These are phyloP conservation scores for Cytospora chrysosperma DNA, from an alignment of 2,329 filamentous ascomycete genomes.

Conservation along the genomic window DNA sequence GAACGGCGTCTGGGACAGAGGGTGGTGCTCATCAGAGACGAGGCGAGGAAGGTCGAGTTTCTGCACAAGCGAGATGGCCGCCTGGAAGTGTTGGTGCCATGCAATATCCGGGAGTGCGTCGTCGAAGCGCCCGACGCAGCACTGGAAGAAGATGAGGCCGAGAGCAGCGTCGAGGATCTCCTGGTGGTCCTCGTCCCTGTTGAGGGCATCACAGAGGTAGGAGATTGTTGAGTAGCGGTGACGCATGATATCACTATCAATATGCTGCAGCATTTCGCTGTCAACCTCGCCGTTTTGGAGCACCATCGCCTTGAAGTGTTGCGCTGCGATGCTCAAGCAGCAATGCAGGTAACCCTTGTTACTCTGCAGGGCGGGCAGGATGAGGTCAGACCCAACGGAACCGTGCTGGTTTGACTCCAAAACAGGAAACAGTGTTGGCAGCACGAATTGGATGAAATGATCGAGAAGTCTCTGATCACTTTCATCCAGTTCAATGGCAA, in stretches of 20 bases:
- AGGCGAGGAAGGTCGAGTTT: constrained; percentile 76
- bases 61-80: constrained; percentile 78
- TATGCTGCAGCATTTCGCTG: constrained; percentile 83
- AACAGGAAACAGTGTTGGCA: constrained; percentile 88
- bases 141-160: constrained; percentile 95
- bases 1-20: constrained; percentile 71
- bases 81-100: constrained; percentile 97
- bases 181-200: constrained; percentile 76
- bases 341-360: constrained; percentile 96
- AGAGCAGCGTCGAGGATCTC: constrained; percentile 90
- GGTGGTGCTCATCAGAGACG: constrained; percentile 60
- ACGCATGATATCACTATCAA: constrained; percentile 83
- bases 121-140: constrained; percentile 81
- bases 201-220: constrained; percentile 78
- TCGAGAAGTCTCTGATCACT: constrained; percentile 82
- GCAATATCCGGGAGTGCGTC: constrained; percentile 87
- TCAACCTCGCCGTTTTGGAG: constrained; percentile 73
- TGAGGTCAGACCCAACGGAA: constrained; percentile 74
- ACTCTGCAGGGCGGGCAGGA: constrained; percentile 82
- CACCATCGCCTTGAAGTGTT: constrained; percentile 81
- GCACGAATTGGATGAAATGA: constrained; percentile 85
- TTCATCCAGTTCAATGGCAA: constrained; percentile 81
- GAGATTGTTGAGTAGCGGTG: constrained; percentile 88
- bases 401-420: constrained; percentile 87
- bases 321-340: constrained; percentile 88